Conservation (phyloP, 805 yeast genomes). For the Cyberlindnera euphorbiae region DNA sequence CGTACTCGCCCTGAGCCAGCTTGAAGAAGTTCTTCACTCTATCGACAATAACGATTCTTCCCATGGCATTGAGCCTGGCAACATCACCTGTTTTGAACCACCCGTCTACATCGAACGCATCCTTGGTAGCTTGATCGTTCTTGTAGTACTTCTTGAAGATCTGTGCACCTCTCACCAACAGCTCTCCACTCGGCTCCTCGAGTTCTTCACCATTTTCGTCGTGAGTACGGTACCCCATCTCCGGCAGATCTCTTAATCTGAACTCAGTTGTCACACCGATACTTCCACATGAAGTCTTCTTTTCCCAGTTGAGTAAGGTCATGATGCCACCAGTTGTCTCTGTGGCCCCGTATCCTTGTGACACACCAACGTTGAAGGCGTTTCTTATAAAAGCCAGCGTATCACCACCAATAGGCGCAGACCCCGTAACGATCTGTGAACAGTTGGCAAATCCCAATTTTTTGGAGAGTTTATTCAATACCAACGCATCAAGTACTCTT, state of each 20-base stretch:
- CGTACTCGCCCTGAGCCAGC: conserved; percentile 50
- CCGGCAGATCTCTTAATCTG: conserved; percentile 43
- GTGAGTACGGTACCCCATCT: conserved; percentile 33
- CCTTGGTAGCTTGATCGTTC: conserved; percentile 42
- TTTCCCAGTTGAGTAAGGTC: no score
- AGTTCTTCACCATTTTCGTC: conserved; percentile 22
- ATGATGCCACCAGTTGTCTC: no score
- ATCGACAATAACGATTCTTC: conserved; percentile 48
- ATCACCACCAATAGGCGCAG: no score
- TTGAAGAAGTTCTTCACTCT: conserved; percentile 55
- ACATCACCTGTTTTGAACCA: conserved; percentile 62
- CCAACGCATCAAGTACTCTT: no score
- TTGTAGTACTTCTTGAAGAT: conserved; percentile 48
- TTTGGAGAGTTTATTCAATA: no score
- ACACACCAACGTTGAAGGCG: no score
- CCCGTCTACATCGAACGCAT: conserved; percentile 40
- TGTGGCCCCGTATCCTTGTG: no score
- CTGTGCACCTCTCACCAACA: conserved; percentile 50
- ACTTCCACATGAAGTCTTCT: no score
- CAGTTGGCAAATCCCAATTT: no score
- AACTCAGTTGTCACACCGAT: conserved; percentile 36
- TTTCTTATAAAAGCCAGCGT: no score
- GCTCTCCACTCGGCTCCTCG: no score
- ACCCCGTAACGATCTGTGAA: no score
- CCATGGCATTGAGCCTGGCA: conserved; percentile 39